Percentiles rank a stretch among this genome's conserved stretches.
These are phyloP conservation scores for Tolypocladium paradoxum DNA, from an alignment of 2,329 filamentous ascomycete species.

Conservation along the genomic window DNA sequence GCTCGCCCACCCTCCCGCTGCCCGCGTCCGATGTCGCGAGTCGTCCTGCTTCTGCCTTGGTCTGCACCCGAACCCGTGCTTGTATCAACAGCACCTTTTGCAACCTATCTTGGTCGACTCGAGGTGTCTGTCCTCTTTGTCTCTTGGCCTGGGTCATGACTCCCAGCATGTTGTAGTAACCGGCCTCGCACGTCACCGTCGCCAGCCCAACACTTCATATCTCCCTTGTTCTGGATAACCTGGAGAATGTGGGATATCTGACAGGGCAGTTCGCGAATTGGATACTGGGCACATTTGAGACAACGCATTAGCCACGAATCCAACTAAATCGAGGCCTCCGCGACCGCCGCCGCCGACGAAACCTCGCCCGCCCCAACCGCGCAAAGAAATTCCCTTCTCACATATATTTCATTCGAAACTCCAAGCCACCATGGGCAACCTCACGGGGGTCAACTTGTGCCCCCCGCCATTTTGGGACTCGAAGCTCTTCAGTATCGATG, in stretches of 20 bases:
- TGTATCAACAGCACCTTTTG: not conserved
- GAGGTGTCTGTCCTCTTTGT: not conserved
- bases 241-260: not conserved
- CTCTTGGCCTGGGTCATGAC: not conserved
- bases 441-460: slow-evolving; percentile 40
- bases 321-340: not conserved
- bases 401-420: not conserved
- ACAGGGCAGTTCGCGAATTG: not conserved
- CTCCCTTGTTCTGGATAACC: not conserved
- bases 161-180: not conserved
- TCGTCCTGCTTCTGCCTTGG: not conserved
- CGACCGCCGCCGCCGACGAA: not conserved
- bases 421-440: slow-evolving; percentile 16
- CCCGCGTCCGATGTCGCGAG: not conserved
- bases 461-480: slow-evolving; percentile 59
- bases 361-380: not conserved
- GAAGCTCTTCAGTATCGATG: slow-evolving; percentile 42
- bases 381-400: not conserved
- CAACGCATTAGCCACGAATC: not conserved
- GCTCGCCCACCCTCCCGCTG: slow-evolving; percentile 12
- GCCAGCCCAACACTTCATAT: not conserved
- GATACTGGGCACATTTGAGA: not conserved
- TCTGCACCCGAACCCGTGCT: not conserved
- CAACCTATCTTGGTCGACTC: not conserved
- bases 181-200: not conserved